Conservation (phyloP, 2,329 filamentous ascomycete genomes). For the Shiraia bambusicola region DNA sequence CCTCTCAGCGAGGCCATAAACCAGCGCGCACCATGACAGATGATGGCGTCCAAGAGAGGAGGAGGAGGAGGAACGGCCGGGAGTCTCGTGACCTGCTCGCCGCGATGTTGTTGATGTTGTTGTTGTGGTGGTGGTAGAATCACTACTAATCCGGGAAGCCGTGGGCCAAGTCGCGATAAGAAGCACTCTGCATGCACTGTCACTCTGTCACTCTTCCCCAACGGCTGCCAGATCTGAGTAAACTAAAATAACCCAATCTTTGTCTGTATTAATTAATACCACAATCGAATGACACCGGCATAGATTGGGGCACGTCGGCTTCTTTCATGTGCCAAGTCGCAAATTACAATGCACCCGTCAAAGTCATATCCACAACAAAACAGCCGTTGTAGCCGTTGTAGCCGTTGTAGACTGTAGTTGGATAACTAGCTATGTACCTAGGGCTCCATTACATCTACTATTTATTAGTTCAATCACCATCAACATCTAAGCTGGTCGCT, state of each 20-base stretch:
- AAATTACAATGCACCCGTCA: too few relatives aligned
- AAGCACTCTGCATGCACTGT: too few relatives aligned
- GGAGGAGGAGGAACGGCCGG: not conserved
- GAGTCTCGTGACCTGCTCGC: conserved; percentile 7
- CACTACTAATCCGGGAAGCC: conserved; percentile 20
- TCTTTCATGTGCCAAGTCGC: conserved; percentile 2
- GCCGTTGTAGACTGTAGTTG: too few relatives aligned
- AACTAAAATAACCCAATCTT: too few relatives aligned
- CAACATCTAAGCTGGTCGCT: conserved; percentile 7
- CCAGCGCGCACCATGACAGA: conserved; percentile 30
- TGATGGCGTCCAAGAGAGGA: conserved; percentile 4
- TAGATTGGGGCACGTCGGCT: not conserved
- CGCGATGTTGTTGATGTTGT: conserved; percentile 11
- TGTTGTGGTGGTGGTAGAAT: conserved; percentile 23
- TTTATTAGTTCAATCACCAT: too few relatives aligned
- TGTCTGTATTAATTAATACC: not conserved
- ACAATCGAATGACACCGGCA: not conserved
- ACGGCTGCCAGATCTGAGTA: too few relatives aligned
- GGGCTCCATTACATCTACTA: too few relatives aligned
- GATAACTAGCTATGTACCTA: too few relatives aligned
- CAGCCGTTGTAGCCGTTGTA: too few relatives aligned
- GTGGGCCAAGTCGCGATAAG: conserved; percentile 2
- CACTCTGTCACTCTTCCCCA: too few relatives aligned
- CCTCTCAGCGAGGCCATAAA: conserved; percentile 41
- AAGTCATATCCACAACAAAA: too few relatives aligned